Base-by-base conservation (phyloP, 352 stramenopile species). In the Pythium brassicae region DNA sequence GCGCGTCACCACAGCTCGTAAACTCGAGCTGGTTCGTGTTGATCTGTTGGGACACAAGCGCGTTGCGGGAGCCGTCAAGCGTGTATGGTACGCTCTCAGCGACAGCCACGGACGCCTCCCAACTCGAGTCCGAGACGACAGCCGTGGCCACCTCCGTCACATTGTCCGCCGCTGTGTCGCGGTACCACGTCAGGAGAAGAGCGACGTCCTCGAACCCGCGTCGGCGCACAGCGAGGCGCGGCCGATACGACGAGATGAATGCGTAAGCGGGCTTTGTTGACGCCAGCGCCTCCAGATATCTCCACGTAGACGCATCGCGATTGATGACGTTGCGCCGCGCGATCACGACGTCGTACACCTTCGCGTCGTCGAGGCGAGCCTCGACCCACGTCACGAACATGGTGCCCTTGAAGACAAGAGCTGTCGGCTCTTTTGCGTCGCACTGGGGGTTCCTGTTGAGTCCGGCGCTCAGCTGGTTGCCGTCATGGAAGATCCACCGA, bases 401-500 rank as follows among this genome's bases (percentile, higher is more conserved):
- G 4, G 62, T 61, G 7, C 70, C 66, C 19, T 74, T 71, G 59
- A 85, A 89, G 12, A 86, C 69, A 2, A 69, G 55, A 1, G 67
- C 64, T 14, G 50, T 53, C 0, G 79, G 77, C 0, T 84, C 61
- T 9, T 65, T 67, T 17, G 82, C 76, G 45, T 88, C 63, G 49
- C 74, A 76, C 0, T 53, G 26, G 5, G 66, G 63, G 40, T 90
- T 59, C 22, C 53, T 57, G 55, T 92, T 92, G 20, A 92, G 62
- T 0, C 82, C 82, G 0, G 56, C 34, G 11, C 63, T 51, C 0
- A 54, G 9, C 0, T 71, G 37, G 37, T 87, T 86, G 2, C 77
- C 76, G 46, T 92, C 82, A 57, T 92, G 79, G 43, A 90, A 89
- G 29, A 86, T 86, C 82, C 82, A 92, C 2, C 83, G 45, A 0